Evolutionary conservation across 1,139 yeast genomes (phyloP).

Genomic region (Martiniozyma asiatica): DNA sequence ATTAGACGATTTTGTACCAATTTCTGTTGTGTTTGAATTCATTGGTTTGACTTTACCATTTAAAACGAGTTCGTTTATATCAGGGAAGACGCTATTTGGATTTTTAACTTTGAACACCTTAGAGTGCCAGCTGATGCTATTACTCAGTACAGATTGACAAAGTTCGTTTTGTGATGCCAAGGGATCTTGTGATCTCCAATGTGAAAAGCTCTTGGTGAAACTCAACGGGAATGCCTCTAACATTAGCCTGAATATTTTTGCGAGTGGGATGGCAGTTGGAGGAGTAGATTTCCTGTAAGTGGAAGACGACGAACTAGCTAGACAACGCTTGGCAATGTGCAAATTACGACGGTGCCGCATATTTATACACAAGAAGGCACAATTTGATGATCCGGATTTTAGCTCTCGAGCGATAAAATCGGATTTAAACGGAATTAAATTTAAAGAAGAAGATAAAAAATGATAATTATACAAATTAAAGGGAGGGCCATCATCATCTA

Average conservation of each 20-base stretch:
- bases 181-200: slow-evolving; percentile 32
- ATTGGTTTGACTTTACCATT: slow-evolving; percentile 35
- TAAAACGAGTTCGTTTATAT: slow-evolving; percentile 58
- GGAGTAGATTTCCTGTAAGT: slow-evolving; percentile 45
- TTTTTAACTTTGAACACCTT: slow-evolving; percentile 18
- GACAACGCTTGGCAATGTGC: slow-evolving; percentile 38
- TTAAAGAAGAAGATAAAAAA: no score
- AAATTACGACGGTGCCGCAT: no score
- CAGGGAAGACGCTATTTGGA: slow-evolving; percentile 31
- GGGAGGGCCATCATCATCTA: neutral
- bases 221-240: slow-evolving; percentile 43
- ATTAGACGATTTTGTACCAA: slow-evolving; percentile 8
- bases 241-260: slow-evolving; percentile 31
- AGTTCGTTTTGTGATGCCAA: slow-evolving; percentile 42
- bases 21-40: slow-evolving; percentile 10
- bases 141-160: slow-evolving; percentile 23
- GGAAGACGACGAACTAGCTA: slow-evolving; percentile 43
- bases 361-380: no score
- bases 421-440: no score
- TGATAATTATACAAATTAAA: neutral
- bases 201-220: slow-evolving; percentile 36
- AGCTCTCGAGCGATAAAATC: slow-evolving; percentile 42
- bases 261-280: slow-evolving; percentile 51
- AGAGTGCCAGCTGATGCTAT: slow-evolving; percentile 19
- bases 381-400: slow-evolving; percentile 60